These are phyloP conservation scores for Endothia cerciana DNA, from an alignment of 2,329 filamentous ascomycete genomes.

Conservation along the genomic window DNA sequence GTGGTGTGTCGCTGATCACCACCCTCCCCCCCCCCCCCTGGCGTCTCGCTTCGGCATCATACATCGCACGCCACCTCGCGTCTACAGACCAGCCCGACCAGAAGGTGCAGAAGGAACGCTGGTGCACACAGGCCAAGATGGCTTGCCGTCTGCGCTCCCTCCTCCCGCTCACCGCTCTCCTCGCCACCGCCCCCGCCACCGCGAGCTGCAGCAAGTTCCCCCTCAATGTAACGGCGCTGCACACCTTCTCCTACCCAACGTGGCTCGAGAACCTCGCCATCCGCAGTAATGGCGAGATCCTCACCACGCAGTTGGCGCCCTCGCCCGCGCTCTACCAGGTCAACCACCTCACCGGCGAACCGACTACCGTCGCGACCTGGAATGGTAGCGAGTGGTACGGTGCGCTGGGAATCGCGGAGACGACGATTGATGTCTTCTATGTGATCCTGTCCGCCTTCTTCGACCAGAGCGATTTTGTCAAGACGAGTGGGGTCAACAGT, in stretches of 20 bases:
- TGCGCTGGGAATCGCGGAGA: slow-evolving; percentile 19
- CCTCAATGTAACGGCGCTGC: slow-evolving; percentile 14
- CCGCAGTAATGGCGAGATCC: slow-evolving; percentile 25
- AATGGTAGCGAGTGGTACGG: slow-evolving; percentile 5
- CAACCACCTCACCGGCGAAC: slow-evolving; percentile 15
- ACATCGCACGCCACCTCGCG: no score
- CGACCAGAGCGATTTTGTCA: slow-evolving; percentile 7
- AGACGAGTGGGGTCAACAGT: slow-evolving; percentile 19
- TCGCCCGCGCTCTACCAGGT: slow-evolving; percentile 19
- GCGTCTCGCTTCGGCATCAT: not conserved
- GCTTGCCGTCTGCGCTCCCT: not conserved
- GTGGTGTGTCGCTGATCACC: not conserved
- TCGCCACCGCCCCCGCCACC: not conserved
- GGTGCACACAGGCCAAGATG: slow-evolving; percentile 5
- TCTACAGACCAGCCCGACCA: not conserved
- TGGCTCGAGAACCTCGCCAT: slow-evolving; percentile 26
- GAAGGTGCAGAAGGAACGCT: no score
- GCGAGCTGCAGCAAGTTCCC: slow-evolving; percentile 3
- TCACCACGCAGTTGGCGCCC: slow-evolving; percentile 18
- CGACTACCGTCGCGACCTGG: slow-evolving; percentile 17
- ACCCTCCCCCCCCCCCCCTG: no score
- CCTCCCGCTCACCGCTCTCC: slow-evolving; percentile 8
- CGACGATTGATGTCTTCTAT: slow-evolving; percentile 13
- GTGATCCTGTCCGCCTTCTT: slow-evolving; percentile 18
- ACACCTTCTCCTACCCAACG: slow-evolving; percentile 12